Evolutionary conservation across 176 grass and related monocot genomes (phyloP).

Genomic region (Phoenix dactylifera): DNA sequence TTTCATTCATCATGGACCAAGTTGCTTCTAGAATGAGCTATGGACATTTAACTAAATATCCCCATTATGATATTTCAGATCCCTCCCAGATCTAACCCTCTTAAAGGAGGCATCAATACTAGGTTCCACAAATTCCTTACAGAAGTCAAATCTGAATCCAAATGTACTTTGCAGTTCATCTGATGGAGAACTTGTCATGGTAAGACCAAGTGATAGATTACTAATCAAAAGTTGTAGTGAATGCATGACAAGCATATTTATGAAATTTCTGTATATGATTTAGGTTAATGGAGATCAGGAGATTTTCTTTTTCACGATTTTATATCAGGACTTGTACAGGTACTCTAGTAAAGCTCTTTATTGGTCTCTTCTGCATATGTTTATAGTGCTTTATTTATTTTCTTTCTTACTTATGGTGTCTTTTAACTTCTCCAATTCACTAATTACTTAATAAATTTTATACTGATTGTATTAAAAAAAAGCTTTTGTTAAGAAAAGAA

Average conservation of each 20-base stretch:
- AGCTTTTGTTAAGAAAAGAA: too few species aligned
- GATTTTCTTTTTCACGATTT: conserved; percentile 62
- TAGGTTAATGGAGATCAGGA: conserved; percentile 72
- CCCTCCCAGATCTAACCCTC: conserved; percentile 72
- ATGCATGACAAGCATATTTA: too few species aligned
- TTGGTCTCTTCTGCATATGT: too few species aligned
- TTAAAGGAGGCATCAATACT: conserved; percentile 60
- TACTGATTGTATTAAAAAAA: too few species aligned
- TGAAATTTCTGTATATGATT: conserved; percentile 12
- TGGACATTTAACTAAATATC: too few species aligned
- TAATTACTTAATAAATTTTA: too few species aligned
- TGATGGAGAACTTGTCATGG: conserved; percentile 79
- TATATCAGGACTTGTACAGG: conserved; percentile 74
- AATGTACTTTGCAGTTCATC: conserved; percentile 54
- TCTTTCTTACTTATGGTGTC: background rate
- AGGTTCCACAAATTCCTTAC: conserved; percentile 50
- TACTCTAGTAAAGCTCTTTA: conserved; percentile 22
- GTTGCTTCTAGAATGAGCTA: too few species aligned
- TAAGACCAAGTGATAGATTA: conserved; percentile 5
- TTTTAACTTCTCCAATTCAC: too few species aligned
- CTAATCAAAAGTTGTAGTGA: too few species aligned
- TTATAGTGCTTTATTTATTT: background rate
- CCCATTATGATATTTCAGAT: conserved; percentile 44
- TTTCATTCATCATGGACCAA: too few species aligned
- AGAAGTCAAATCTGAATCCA: conserved; percentile 22